Base-by-base conservation (phyloP, 768 basidiomycete species). In the Tylopilus felleus region DNA sequence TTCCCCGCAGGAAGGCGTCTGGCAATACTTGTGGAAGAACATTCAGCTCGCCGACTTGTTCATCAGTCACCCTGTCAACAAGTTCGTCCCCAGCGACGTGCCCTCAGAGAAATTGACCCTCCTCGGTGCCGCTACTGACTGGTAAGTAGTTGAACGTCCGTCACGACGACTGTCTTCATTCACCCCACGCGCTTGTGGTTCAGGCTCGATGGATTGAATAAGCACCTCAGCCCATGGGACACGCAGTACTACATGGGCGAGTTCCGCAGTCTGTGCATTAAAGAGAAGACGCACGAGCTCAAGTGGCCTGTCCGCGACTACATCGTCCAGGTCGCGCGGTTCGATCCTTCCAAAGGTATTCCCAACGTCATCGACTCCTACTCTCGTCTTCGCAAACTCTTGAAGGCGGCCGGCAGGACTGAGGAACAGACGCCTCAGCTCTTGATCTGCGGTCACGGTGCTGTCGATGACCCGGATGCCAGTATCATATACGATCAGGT, bases 11-110 rank as follows among this genome's bases (percentile, higher is more conserved):
- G 84, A 88, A 65, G 87, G 90, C 61, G 93, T 95, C 17, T 98
- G 94, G 93, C 82, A 94, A 63, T 98, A 93, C 72, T 80, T 98
- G 14, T 97, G 89, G 88, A 86, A 91, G 62, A 93, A 90, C 71
- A 93, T 98, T 65, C 80, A 92, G 67, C 78, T 86, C 28, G 87
- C 90, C 40, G 94, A 97, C 75, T 71, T 95, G 64, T 97, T 96
- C 76, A 87, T 96, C 82, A 84, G 88, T 68, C 94, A 97, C 68
- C 94, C 95, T 17, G 93, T 98, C 62, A 88, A 80, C 77, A 92
- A 90, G 71, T 98, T 98, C 63, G 93, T 97, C 12, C 95, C 95
- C 4, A 83, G 82, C 59, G 86, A 88, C 63, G 93, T 96, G 5
- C 86, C 86, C 13, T 73, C 75, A 12, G 78, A 85, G 66, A 91